These are phyloP conservation scores for Metschnikowia chrysomelidarum DNA, from an alignment of 805 yeast species.

Conservation along the genomic window DNA sequence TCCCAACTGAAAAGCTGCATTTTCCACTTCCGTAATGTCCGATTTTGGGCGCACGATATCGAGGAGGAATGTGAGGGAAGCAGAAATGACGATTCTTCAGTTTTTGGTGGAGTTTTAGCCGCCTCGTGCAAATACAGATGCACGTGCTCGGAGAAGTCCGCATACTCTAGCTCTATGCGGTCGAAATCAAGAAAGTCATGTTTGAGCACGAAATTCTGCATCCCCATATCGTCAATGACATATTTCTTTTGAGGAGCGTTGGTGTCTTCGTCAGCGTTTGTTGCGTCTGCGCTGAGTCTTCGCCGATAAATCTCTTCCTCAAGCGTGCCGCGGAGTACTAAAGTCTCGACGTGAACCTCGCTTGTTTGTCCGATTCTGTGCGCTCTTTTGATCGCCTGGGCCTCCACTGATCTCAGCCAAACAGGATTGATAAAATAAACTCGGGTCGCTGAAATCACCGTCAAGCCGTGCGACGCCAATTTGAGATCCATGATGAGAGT, in stretches of 20 bases:
- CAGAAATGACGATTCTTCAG: constrained; percentile 2
- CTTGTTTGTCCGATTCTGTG: constrained; percentile 70
- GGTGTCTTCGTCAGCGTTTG: constrained; percentile 19
- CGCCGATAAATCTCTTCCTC: constrained; percentile 65
- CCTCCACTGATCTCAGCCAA: constrained; percentile 67
- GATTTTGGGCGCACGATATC: not conserved
- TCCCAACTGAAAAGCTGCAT: constrained; percentile 29
- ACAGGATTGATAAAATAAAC: constrained; percentile 72
- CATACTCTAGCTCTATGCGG: constrained; percentile 32
- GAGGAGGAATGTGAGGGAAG: constrained; percentile 26
- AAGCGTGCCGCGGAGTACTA: constrained; percentile 58
- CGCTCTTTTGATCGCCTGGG: constrained; percentile 75
- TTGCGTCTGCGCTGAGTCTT: constrained; percentile 20
- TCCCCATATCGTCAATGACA: constrained; percentile 58
- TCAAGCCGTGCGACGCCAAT: constrained; percentile 67
- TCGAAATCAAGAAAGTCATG: constrained; percentile 45
- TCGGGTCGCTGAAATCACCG: constrained; percentile 64
- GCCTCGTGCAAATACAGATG: no score
- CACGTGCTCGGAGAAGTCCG: constrained; percentile 25
- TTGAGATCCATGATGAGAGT: constrained; percentile 64
- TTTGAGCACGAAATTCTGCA: constrained; percentile 52
- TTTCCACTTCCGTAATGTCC: constrained; percentile 23
- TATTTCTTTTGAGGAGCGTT: constrained; percentile 25
- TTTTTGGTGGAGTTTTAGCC: not conserved
- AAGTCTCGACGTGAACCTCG: constrained; percentile 68